phyloP scores from a whole-genome alignment of 2,329 filamentous ascomycete genomes.

The Penicillium sp. region DNA sequence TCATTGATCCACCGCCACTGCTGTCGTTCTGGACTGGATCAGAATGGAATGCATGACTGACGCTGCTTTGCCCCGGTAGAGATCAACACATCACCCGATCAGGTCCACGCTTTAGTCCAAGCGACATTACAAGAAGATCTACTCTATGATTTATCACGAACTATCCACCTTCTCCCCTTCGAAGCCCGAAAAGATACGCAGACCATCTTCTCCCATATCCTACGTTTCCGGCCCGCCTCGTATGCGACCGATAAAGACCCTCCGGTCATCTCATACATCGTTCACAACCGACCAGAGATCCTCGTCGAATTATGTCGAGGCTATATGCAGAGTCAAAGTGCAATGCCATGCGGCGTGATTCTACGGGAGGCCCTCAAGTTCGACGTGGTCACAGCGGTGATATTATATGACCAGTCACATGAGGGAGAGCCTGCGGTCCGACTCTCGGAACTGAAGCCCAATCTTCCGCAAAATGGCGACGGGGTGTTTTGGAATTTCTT shows the following conservation, averaged over 20 bases:
- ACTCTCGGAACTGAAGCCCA: conserved; percentile 76
- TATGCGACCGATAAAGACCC: conserved; percentile 73
- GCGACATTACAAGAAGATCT: conserved; percentile 89
- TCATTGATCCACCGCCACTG: conserved; percentile 3
- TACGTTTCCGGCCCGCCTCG: conserved; percentile 77
- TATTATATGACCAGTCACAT: conserved; percentile 87
- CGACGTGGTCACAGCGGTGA: conserved; percentile 86
- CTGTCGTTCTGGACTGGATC: conserved; percentile 5
- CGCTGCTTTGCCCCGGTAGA: conserved; percentile 60
- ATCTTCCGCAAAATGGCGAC: conserved; percentile 74
- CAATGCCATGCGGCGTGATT: conserved; percentile 87
- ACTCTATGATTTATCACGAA: conserved; percentile 79
- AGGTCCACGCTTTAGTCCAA: conserved; percentile 83
- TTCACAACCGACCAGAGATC: conserved; percentile 83
- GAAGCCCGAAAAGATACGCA: conserved; percentile 96
- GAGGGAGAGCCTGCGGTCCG: conserved; percentile 76
- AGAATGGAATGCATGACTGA: conserved; percentile 22
- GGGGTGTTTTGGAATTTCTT: conserved; percentile 98
- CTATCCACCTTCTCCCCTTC: conserved; percentile 86
- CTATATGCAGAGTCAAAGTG: conserved; percentile 88
- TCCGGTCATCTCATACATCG: conserved; percentile 84
- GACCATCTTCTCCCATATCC: conserved; percentile 92
- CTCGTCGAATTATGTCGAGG: conserved; percentile 86
- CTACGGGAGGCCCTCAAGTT: conserved; percentile 88
- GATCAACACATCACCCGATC: conserved; percentile 81